Evolutionary conservation across 192 early-diverging fungal genomes (phyloP), one percentile per base, ranked within the genome.

Genomic region (Umbelopsis sp.): DNA sequence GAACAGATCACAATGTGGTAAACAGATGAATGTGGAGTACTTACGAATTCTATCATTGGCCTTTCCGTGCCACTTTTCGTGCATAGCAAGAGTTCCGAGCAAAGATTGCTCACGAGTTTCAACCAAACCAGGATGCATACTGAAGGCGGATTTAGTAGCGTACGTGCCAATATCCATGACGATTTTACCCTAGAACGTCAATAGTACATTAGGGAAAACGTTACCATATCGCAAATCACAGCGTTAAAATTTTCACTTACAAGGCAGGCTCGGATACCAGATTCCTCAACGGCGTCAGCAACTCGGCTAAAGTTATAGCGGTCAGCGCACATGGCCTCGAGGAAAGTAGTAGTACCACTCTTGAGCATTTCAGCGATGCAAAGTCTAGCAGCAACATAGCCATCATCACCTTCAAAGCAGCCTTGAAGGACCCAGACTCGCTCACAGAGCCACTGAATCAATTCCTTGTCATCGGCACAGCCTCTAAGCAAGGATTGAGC

Each of bases 301-400:
- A 72, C 38, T 22, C 71, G 52, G 43, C 65, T 59, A 34, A 72
- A 72, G 44, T 54, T 54, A 45, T 72, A 72, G 20, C 71, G 56
- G 34, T 72, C 71, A 32, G 71, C 71, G 25, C 17, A 47, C 71
- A 72, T 72, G 41, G 71, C 71, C 34, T 72, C 71, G 21, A 72
- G 31, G 45, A 72, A 72, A 21, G 52, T 59, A 22, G 71, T 72
- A 22, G 71, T 72, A 29, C 71, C 71, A 51, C 43, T 49, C 45
- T 66, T 65, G 43, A 72, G 43, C 71, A 72, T 72, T 54, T 72
- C 71, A 25, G 71, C 71, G 65, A 72, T 72, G 21, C 71, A 72
- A 14, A 72, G 65, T 11, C 62, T 59, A 22, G 71, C 71, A 50
- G 52, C 53, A 24, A 29, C 59, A 25, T 72, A 72, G 17, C 52